Conservation (phyloP, 2,329 filamentous ascomycete genomes). For the Nectriaceae sp. region DNA sequence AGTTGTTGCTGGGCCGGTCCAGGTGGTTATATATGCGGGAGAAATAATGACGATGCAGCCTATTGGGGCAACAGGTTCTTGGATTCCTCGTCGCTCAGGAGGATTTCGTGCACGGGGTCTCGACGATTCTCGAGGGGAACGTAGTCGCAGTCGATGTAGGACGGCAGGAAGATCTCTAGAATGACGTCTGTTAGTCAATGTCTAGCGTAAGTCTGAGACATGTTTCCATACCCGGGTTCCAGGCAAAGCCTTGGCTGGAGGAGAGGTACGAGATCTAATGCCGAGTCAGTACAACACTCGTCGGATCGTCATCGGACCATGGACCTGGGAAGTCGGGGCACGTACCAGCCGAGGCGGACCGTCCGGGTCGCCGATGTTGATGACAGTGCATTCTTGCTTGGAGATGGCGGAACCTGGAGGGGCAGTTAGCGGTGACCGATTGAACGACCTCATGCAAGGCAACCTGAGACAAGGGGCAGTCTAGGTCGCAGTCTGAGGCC, state of each 20-base stretch:
- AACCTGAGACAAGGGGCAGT: conserved; percentile 8
- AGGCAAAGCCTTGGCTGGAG: conserved; percentile 77
- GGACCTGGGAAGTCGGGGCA: conserved; percentile 8
- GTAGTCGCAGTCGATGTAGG: conserved; percentile 74
- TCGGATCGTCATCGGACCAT: conserved; percentile 1
- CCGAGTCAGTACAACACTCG: conserved; percentile 21
- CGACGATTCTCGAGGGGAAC: conserved; percentile 73
- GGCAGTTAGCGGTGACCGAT: conserved; percentile 29
- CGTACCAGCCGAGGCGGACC: conserved; percentile 72
- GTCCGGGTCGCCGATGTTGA: conserved; percentile 75
- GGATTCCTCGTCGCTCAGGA: conserved; percentile 75
- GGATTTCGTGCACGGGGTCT: conserved; percentile 78
- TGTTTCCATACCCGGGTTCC: conserved; percentile 68
- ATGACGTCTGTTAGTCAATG: conserved; percentile 7
- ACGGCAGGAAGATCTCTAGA: conserved; percentile 77
- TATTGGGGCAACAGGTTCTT: conserved; percentile 68
- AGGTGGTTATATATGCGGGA: conserved; percentile 18
- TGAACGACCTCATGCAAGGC: conserved; percentile 2
- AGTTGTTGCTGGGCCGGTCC: conserved; percentile 18
- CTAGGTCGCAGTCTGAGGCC: no score
- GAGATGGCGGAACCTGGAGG: conserved; percentile 68
- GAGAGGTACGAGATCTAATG: conserved; percentile 76
- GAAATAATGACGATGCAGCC: conserved; percentile 17
- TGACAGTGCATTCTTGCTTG: conserved; percentile 76
- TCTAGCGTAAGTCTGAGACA: not conserved